Base-by-base conservation (phyloP, 495 filamentous ascomycete genomes). In the Ramalina intermedia region DNA sequence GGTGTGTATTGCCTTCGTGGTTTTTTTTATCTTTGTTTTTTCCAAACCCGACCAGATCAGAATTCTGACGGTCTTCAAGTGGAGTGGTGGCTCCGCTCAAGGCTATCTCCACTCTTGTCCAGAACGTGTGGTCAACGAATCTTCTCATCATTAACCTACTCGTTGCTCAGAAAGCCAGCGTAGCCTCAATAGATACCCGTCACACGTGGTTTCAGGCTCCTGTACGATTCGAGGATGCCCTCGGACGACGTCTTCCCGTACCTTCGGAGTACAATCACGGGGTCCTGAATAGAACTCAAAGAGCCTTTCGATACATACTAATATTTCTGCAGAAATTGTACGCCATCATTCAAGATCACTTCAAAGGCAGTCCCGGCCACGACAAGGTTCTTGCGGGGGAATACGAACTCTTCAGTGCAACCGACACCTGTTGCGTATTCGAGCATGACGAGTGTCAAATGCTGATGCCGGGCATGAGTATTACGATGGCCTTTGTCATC, bases 371-470 rank as follows among this genome's bases (percentile, higher is more conserved):
- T 12, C 44, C 48, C 3, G 56, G 48, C 0, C 18, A 38, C 0
- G 13, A 47, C 4, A 51, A 55, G 13, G 51, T 57, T 18, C 18
- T 16, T 6, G 14, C 11, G 39, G 56, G 53, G 23, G 43, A 61
- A 11, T 61, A 61, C 24, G 56, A 59, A 40, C 29, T 59, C 11
- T 57, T 56, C 48, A 54, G 57, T 35, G 18, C 48, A 9, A 41
- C 37, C 5, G 40, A 51, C 60, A 18, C 52, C 48, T 9, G 13
- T 21, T 44, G 54, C n/a, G 5, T 24, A 4, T 23, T 55, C 1
- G 24, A 43, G 7, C 3, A 18, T 2, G 26, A 48, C 2, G 41
- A 35, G 13, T 4, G n/a, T 1, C 7, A 27, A 12, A 8, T 5
- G 6, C 37, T 58, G 1, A 39, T 37, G 4, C 45, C 53, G 12